phyloP scores from a whole-genome alignment of 768 basidiomycete species.

The Russula sp. region DNA sequence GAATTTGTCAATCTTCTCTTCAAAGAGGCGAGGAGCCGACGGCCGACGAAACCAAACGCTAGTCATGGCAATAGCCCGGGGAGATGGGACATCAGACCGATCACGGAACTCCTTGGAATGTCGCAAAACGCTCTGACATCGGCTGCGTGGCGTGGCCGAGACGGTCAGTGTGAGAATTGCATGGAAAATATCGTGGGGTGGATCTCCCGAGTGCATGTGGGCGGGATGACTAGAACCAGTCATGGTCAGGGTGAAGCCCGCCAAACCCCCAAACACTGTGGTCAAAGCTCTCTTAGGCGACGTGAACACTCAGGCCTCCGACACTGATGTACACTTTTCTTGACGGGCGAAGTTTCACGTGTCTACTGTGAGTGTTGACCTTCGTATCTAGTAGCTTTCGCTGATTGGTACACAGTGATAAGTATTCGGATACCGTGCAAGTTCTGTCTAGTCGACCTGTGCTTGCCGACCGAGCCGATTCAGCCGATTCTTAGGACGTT shows the following conservation, averaged over 20 bases:
- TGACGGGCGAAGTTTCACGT: slow-evolving; percentile 52
- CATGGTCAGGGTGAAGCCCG: not conserved
- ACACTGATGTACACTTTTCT: slow-evolving; percentile 32
- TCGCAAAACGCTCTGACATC: not conserved
- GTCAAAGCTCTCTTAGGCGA: not conserved
- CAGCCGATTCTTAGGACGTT: slow-evolving; percentile 33
- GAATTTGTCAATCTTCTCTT: not conserved
- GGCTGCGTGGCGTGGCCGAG: not conserved
- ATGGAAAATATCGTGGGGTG: not conserved
- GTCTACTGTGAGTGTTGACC: slow-evolving; percentile 46
- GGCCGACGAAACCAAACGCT: not conserved
- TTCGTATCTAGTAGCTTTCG: not conserved
- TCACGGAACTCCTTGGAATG: not conserved
- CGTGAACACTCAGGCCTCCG: not conserved
- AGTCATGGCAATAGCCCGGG: not conserved
- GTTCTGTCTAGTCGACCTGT: slow-evolving; percentile 15
- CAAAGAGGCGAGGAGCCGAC: not conserved
- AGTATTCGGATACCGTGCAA: slow-evolving; percentile 59
- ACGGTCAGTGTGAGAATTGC: not conserved
- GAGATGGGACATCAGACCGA: not conserved
- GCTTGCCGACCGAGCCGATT: not conserved
- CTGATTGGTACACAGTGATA: slow-evolving; percentile 26
- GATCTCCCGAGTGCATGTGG: not conserved
- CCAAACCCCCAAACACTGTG: not conserved
- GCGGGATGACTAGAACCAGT: not conserved